Evolutionary conservation across 495 filamentous ascomycete species (phyloP), one percentile per base, ranked within the genome.

Genomic region (Tetracladium marchalianum): DNA sequence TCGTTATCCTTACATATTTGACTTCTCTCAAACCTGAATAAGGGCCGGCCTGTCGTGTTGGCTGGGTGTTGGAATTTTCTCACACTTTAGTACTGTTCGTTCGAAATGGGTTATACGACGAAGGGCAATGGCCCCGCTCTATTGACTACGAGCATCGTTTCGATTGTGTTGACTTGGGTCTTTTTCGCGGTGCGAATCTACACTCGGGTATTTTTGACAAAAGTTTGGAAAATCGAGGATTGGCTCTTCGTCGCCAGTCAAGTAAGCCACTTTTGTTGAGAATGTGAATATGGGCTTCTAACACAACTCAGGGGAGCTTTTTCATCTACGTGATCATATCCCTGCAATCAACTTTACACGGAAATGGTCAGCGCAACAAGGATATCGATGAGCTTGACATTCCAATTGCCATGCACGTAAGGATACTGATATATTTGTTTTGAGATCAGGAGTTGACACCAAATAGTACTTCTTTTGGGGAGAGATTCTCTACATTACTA

Each of bases 401-500:
- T 31, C 41, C 47, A 39, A 35, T 45, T 27, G 47, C 47, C n/a
- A 50, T 50, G 47, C 22, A 44, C 9, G 47, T 50, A 35, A 31
- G 35, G 7, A 27, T 3, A 27, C 7, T 34, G 13, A 24, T 36
- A 22, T 17, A 10, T 27, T 22, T 35, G 3, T 37, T 1, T 18
- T 11, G 11, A 10, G 5, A 1, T 10, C 22, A 16, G 16, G 17
- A 33, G 13, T 17, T 39, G 16, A 46, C n/a, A n/a, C 13, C 1
- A 2, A 18, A 15, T 7, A 50, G 49, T 46, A 31, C 11, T 42
- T 42, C 22, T 52, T 27, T 27, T 33, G 34, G 15, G 40, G 31
- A 16, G 62, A 65, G 44, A 51, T 57, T n/a, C 33, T 62, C 40
- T 65, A 64, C 31, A 52, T 51, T 1, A 51, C 53, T 0, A 50